A percentile compares a stretch with the other conserved stretches of the same genome.
Evolutionary conservation across 345 rosid species (phyloP).

Genomic region (Eucalyptus cloeziana): DNA sequence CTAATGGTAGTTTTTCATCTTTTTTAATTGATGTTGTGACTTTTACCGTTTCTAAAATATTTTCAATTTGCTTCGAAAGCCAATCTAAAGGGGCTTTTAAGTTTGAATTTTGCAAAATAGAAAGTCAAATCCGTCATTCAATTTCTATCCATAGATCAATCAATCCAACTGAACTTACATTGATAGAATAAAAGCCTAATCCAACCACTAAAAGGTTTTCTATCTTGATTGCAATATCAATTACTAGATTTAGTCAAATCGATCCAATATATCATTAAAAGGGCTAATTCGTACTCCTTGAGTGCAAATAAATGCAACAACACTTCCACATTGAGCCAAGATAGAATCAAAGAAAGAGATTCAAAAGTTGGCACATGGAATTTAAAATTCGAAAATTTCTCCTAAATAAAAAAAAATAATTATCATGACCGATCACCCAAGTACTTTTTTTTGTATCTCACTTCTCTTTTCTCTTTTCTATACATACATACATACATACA

Average conservation of each 20-base stretch:
- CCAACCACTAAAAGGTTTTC: too few species aligned
- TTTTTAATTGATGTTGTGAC: not conserved
- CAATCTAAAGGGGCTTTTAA: not conserved
- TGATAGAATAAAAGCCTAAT: not conserved
- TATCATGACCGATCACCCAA: too few species aligned
- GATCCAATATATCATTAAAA: not conserved
- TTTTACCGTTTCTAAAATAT: not conserved
- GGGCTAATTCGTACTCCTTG: not conserved
- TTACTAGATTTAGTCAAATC: not conserved
- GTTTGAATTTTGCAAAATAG: not conserved
- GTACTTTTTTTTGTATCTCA: too few species aligned
- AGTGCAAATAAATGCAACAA: too few species aligned
- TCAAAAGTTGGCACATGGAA: too few species aligned
- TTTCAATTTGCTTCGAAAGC: not conserved
- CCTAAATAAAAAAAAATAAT: too few species aligned
- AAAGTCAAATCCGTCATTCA: not conserved
- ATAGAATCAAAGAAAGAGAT: too few species aligned
- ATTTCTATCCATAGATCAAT: not conserved
- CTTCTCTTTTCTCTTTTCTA: too few species aligned
- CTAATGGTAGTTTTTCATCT: not conserved
- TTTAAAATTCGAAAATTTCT: too few species aligned
- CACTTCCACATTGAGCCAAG: not conserved
- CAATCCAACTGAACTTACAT: not conserved
- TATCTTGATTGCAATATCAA: not conserved
- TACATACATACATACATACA: too few species aligned